Conservation (phyloP, 352 stramenopile genomes). For the Elongisporangium prolatum region DNA sequence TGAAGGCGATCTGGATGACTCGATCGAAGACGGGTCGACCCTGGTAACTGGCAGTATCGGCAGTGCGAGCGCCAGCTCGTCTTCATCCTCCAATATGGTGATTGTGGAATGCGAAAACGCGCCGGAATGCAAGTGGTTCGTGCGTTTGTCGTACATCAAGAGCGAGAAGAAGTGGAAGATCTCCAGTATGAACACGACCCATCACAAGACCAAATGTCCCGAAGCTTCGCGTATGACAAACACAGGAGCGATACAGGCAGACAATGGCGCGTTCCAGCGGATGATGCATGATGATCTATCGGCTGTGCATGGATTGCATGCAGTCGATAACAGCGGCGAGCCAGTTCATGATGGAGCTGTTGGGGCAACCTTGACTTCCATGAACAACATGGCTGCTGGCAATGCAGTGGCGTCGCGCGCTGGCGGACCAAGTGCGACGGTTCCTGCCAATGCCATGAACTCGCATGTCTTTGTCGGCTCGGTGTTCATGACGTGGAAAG, state of each 20-base stretch:
- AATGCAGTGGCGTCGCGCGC: not conserved
- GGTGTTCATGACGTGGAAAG: constrained; percentile 56
- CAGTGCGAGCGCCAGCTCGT: not conserved
- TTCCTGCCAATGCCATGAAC: constrained; percentile 11
- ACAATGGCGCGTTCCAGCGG: constrained; percentile 21
- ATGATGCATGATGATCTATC: constrained; percentile 16
- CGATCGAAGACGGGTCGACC: not conserved
- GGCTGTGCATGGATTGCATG: not conserved
- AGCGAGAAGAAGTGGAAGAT: constrained; percentile 71
- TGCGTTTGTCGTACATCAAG: constrained; percentile 56
- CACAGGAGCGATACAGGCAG: not conserved
- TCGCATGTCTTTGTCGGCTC: constrained; percentile 36
- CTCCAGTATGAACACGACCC: constrained; percentile 59
- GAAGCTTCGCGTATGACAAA: constrained; percentile 7
- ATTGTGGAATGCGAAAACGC: constrained; percentile 62
- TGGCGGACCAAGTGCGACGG: not conserved
- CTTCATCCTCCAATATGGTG: constrained; percentile 30
- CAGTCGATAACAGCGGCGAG: not conserved
- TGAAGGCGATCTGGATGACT: not conserved
- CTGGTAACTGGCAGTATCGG: not conserved
- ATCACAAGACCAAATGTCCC: constrained; percentile 57
- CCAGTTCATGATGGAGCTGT: not conserved
- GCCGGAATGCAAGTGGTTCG: constrained; percentile 72
- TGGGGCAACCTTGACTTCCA: constrained; percentile 11
- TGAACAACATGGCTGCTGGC: constrained; percentile 9